Percentiles rank a stretch among this genome's conserved stretches.
These are phyloP conservation scores for Talaromyces liani DNA, from an alignment of 495 filamentous ascomycete genomes.

Conservation along the genomic window DNA sequence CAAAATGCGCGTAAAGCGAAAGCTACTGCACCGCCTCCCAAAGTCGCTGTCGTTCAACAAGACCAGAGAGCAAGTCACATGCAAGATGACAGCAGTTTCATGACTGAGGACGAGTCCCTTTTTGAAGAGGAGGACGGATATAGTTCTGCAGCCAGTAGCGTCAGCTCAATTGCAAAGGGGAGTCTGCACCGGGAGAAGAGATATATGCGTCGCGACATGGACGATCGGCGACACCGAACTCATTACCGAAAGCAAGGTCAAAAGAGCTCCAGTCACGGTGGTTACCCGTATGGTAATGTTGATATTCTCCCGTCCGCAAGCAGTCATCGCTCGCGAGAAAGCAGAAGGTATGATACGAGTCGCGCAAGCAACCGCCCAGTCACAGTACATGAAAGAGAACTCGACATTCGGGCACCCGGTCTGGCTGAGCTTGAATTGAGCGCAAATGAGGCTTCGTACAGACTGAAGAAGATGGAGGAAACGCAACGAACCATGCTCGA, in stretches of 20 bases:
- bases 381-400: background rate
- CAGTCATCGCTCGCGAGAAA: background rate
- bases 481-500: background rate
- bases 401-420: background rate
- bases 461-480: slow-evolving; percentile 1
- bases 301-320: background rate
- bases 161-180: background rate
- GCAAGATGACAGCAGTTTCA: background rate
- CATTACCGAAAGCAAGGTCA: background rate
- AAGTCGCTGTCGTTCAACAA: background rate
- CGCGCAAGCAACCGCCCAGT: background rate
- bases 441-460: slow-evolving; percentile 2
- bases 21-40: background rate
- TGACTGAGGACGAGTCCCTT: background rate
- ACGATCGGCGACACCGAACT: background rate
- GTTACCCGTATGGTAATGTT: background rate
- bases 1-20: background rate
- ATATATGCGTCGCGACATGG: background rate
- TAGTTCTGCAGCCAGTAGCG: background rate
- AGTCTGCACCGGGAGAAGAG: background rate
- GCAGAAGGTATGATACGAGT: background rate
- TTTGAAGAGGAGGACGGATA: background rate
- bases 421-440: background rate
- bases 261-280: background rate
- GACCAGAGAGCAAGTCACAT: background rate